Evolutionary conservation across 306 rosid species (phyloP).

Genomic region (Sechiopsis laciniata): DNA sequence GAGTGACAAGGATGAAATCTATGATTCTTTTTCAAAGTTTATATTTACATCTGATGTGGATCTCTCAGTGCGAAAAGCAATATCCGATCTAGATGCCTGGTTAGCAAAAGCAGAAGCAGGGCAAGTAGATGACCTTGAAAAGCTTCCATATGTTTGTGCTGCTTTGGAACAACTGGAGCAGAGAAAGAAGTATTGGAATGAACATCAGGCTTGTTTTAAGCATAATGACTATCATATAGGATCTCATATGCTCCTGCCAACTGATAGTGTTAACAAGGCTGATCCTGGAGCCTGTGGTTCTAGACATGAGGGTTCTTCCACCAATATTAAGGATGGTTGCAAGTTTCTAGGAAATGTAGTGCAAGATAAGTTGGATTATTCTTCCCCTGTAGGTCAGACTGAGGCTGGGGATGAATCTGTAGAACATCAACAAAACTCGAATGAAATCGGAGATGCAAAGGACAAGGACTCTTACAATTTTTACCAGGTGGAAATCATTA

Average conservation of each 20-base stretch:
- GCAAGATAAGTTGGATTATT: constrained; percentile 19
- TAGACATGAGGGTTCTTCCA: constrained; percentile 34
- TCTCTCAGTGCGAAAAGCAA: constrained; percentile 71
- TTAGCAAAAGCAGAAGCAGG: constrained; percentile 80
- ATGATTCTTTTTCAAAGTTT: constrained; percentile 77
- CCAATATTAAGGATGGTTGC: constrained; percentile 33
- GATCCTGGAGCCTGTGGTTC: constrained; percentile 34
- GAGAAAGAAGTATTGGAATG: constrained; percentile 81
- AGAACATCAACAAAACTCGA: constrained; percentile 33
- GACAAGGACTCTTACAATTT: constrained; percentile 68
- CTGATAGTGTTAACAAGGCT: constrained; percentile 29
- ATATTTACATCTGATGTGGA: constrained; percentile 83
- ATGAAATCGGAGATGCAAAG: constrained; percentile 38
- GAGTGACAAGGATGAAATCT: constrained; percentile 29
- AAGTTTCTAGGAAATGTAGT: constrained; percentile 21
- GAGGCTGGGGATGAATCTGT: constrained; percentile 37
- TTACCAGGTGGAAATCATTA: constrained; percentile 58
- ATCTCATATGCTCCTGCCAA: constrained; percentile 27
- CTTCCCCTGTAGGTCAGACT: constrained; percentile 33
- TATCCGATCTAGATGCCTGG: constrained; percentile 87
- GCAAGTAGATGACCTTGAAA: constrained; percentile 85
- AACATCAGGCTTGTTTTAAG: constrained; percentile 36
- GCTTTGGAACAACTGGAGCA: constrained; percentile 80
- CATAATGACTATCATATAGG: constrained; percentile 31
- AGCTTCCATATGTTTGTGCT: constrained; percentile 92